These are phyloP conservation scores for Skeletonema marinoi DNA, from an alignment of 108 stramenopile species.

Conservation along the genomic window DNA sequence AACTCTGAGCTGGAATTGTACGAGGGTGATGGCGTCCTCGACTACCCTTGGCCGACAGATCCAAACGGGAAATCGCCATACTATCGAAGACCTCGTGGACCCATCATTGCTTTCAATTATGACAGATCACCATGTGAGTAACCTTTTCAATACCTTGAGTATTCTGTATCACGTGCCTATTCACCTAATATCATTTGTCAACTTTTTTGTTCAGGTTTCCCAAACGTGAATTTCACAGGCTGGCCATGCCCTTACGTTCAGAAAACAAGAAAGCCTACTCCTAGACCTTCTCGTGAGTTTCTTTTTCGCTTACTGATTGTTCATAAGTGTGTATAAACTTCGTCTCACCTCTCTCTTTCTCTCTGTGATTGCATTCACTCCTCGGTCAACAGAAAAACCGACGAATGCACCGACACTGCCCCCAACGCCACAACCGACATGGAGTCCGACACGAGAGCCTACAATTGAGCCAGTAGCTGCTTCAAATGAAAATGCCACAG, in stretches of 20 bases:
- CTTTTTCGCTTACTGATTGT: not conserved
- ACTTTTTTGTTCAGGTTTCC: slow-evolving; percentile 1
- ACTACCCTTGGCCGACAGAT: slow-evolving; percentile 16
- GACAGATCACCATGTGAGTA: slow-evolving; percentile 1
- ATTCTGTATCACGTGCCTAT: too few relatives aligned
- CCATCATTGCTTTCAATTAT: slow-evolving; percentile 22
- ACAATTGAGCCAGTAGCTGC: too few relatives aligned
- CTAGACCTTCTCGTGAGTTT: not conserved
- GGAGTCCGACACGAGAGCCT: too few relatives aligned
- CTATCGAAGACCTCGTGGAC: slow-evolving; percentile 28
- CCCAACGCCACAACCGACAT: too few relatives aligned
- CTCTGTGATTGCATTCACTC: too few relatives aligned
- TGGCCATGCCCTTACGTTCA: slow-evolving; percentile 36
- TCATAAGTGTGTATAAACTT: too few relatives aligned
- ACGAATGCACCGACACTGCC: too few relatives aligned
- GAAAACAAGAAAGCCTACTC: not conserved
- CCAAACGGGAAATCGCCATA: slow-evolving; percentile 9
- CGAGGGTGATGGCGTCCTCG: slow-evolving; percentile 26
- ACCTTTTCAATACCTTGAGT: too few relatives aligned
- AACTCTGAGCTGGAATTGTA: slow-evolving; percentile 22
- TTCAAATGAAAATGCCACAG: too few relatives aligned
- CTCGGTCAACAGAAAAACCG: too few relatives aligned
- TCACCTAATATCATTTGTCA: too few relatives aligned
- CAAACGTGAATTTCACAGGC: slow-evolving; percentile 18
- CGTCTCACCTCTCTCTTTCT: too few relatives aligned